phyloP scores from a whole-genome alignment of 139 green algal species.

The Yamagishiella unicocca region DNA sequence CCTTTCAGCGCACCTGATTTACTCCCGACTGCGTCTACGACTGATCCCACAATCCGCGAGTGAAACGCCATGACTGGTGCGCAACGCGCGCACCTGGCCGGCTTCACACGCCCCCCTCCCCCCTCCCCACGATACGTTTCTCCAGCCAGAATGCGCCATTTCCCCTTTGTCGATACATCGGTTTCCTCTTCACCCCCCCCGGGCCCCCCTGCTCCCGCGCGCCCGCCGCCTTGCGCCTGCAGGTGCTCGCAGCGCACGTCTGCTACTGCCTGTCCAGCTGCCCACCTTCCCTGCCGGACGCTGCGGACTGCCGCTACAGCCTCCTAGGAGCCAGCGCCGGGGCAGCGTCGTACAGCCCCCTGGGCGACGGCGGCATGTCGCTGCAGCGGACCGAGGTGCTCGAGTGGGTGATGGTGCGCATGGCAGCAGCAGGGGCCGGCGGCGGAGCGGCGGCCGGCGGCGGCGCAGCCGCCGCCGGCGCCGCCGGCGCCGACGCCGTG shows the following conservation, averaged over 20 bases:
- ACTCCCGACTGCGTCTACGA: no score
- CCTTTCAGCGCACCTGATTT: no score
- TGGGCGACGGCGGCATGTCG: conserved; percentile 43
- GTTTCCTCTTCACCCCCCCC: no score
- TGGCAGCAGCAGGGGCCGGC: background rate
- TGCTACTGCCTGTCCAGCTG: conserved; percentile 43
- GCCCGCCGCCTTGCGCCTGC: no score
- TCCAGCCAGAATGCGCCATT: background rate
- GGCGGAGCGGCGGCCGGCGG: background rate
- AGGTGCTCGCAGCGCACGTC: conserved; percentile 29
- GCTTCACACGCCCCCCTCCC: no score
- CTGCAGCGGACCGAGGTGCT: conserved; percentile 85
- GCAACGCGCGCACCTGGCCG: no score
- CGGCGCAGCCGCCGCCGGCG: background rate
- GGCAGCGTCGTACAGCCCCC: conserved; percentile 47
- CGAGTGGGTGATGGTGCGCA: conserved; percentile 66
- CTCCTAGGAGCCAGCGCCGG: background rate
- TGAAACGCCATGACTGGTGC: no score
- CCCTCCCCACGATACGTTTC: background rate
- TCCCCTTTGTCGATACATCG: no score
- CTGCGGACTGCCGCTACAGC: conserved; percentile 20
- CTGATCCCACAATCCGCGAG: no score
- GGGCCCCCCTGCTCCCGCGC: no score
- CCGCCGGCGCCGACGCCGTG: background rate
- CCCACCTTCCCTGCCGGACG: conserved; percentile 20